Conservation (phyloP, 2,329 filamentous ascomycete genomes). For the Colletotrichum spinosum region DNA sequence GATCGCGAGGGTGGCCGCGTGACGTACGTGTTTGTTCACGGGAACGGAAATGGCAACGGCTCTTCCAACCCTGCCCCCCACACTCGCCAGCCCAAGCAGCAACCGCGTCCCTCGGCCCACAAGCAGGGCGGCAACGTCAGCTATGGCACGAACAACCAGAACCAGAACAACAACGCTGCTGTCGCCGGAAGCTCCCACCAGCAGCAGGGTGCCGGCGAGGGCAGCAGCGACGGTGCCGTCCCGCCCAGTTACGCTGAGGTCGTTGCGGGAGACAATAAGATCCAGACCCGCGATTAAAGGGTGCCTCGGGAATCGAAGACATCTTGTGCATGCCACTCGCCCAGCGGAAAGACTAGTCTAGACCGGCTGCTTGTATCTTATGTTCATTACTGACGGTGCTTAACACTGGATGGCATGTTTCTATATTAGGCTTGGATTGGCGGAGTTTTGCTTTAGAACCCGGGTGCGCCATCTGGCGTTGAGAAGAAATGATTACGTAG, state of each 20-base stretch:
- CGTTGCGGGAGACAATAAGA: slow-evolving; percentile 86
- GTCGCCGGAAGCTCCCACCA: slow-evolving; percentile 45
- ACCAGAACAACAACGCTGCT: slow-evolving; percentile 41
- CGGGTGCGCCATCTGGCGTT: no score
- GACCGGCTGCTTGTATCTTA: no score
- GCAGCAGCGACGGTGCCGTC: slow-evolving; percentile 59
- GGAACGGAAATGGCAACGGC: slow-evolving; percentile 45
- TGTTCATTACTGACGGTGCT: no score
- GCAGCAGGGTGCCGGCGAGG: slow-evolving; percentile 53
- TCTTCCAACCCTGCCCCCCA: slow-evolving; percentile 39
- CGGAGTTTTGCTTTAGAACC: no score
- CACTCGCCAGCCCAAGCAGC: slow-evolving; percentile 46
- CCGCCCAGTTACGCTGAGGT: slow-evolving; percentile 93
- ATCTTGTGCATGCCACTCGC: no score
- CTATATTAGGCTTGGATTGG: no score
- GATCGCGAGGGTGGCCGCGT: slow-evolving; percentile 69
- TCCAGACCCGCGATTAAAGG: slow-evolving; percentile 74
- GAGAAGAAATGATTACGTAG: no score
- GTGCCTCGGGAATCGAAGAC: not conserved
- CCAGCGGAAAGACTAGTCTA: no score
- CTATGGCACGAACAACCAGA: slow-evolving; percentile 56
- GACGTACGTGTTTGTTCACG: slow-evolving; percentile 82
- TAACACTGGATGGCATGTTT: no score
- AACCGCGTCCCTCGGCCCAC: slow-evolving; percentile 45
- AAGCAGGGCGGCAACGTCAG: slow-evolving; percentile 50